Evolutionary conservation across 805 yeast species (phyloP).

Genomic region (Wickerhamiella domercqiae): DNA sequence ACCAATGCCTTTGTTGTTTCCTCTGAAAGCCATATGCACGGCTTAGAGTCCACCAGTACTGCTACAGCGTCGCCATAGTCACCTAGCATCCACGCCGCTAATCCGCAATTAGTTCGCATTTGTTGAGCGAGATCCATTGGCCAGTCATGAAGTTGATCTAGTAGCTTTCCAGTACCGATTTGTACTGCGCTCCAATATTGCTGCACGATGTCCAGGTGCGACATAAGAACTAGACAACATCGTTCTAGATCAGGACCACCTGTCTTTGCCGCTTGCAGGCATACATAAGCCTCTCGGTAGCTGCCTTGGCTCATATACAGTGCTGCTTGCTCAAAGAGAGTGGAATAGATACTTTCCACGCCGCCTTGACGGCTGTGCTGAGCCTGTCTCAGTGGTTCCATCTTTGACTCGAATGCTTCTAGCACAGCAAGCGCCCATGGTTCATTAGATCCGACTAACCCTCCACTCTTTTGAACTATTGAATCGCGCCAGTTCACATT

Average conservation of each 20-base stretch:
- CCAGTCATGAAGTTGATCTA: not conserved
- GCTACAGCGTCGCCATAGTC: slow-evolving; percentile 8
- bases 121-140: not conserved
- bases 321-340: slow-evolving; percentile 4
- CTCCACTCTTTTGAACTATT: not conserved
- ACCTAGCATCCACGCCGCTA: slow-evolving; percentile 8
- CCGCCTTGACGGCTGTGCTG: slow-evolving; percentile 1
- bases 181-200: slow-evolving; percentile 7
- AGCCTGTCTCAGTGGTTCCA: not conserved
- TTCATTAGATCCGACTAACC: not conserved
- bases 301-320: slow-evolving; percentile 5
- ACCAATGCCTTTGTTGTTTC: slow-evolving; percentile 5
- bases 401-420: slow-evolving; percentile 1
- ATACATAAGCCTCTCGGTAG: slow-evolving; percentile 7
- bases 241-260: not conserved
- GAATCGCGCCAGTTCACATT: slow-evolving; percentile 5
- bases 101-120: slow-evolving; percentile 5
- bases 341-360: slow-evolving; percentile 1
- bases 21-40: slow-evolving; percentile 6
- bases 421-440: not conserved
- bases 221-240: slow-evolving; percentile 3
- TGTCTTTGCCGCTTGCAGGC: not conserved
- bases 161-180: not conserved
- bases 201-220: slow-evolving; percentile 8
- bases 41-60: slow-evolving; percentile 4